Percentiles rank a stretch among this genome's conserved stretches.
These are phyloP conservation scores for Penicillium antarcticum DNA, from an alignment of 495 filamentous ascomycete species.

Conservation along the genomic window DNA sequence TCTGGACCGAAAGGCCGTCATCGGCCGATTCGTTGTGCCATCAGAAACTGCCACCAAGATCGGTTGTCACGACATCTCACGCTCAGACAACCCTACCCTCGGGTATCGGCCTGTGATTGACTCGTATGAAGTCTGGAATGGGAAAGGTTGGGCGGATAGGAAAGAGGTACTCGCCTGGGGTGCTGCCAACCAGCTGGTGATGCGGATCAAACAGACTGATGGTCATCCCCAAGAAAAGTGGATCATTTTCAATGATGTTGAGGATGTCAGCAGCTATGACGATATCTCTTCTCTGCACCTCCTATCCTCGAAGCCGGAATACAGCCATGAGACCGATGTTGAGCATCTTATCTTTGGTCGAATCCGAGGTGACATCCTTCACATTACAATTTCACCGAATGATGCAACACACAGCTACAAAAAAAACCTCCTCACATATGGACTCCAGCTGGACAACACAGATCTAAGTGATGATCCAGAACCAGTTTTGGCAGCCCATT, in stretches of 20 bases:
- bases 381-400: conserved; percentile 30
- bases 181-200: conserved; percentile 54
- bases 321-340: conserved; percentile 25
- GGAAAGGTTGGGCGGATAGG: conserved; percentile 48
- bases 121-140: conserved; percentile 55
- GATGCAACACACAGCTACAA: conserved; percentile 23
- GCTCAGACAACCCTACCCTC: conserved; percentile 54
- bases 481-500: conserved; percentile 43
- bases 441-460: conserved; percentile 26
- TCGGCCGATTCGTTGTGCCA: conserved; percentile 53
- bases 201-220: conserved; percentile 40
- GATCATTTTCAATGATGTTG: conserved; percentile 50
- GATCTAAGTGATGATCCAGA: conserved; percentile 31
- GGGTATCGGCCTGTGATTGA: conserved; percentile 62
- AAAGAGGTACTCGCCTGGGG: conserved; percentile 60
- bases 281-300: conserved; percentile 61
- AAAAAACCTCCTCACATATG: conserved; percentile 32
- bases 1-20: conserved; percentile 55
- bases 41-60: conserved; percentile 25
- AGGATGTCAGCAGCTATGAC: conserved; percentile 54
- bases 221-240: conserved; percentile 30
- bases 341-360: conserved; percentile 42
- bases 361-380: conserved; percentile 35
- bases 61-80: conserved; percentile 25
- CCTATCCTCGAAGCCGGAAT: conserved; percentile 33